phyloP scores from a whole-genome alignment of 164 flowering plant genomes.

The Dillenia suffruticosa region DNA sequence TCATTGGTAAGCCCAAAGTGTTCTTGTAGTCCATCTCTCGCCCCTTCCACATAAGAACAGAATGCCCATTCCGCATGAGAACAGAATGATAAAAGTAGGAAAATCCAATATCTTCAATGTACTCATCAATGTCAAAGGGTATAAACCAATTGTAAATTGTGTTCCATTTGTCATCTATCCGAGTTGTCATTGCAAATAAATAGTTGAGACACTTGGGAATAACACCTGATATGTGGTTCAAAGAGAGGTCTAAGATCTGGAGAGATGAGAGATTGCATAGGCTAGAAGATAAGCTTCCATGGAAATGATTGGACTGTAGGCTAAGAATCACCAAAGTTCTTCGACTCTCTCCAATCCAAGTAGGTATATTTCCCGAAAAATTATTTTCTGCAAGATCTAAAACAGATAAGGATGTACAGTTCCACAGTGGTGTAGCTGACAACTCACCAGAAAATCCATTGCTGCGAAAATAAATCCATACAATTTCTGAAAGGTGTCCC shows the following conservation, averaged over 20 bases:
- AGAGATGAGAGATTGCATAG: conserved; percentile 16
- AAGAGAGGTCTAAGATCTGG: conserved; percentile 16
- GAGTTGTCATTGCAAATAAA: not conserved
- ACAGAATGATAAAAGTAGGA: no score
- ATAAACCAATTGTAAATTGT: not conserved
- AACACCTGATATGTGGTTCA: conserved; percentile 18
- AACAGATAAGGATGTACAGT: conserved; percentile 5
- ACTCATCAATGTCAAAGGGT: no score
- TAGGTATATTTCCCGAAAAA: conserved; percentile 20
- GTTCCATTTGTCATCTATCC: no score
- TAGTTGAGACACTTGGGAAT: conserved; percentile 20
- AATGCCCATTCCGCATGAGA: no score
- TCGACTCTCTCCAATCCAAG: conserved; percentile 12
- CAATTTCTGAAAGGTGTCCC: conserved; percentile 5
- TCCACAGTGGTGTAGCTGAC: conserved; percentile 15
- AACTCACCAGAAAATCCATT: conserved; percentile 24
- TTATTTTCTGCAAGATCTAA: conserved; percentile 27
- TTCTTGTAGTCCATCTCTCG: conserved; percentile 1
- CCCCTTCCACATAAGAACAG: conserved; percentile 1
- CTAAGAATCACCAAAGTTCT: not conserved
- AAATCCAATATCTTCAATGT: no score
- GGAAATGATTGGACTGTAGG: conserved; percentile 12
- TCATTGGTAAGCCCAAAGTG: not conserved
- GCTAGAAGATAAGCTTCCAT: conserved; percentile 18
- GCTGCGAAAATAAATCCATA: conserved; percentile 7